Evolutionary conservation across 768 basidiomycete genomes (phyloP).

Genomic region (Lactarius trivialis): DNA sequence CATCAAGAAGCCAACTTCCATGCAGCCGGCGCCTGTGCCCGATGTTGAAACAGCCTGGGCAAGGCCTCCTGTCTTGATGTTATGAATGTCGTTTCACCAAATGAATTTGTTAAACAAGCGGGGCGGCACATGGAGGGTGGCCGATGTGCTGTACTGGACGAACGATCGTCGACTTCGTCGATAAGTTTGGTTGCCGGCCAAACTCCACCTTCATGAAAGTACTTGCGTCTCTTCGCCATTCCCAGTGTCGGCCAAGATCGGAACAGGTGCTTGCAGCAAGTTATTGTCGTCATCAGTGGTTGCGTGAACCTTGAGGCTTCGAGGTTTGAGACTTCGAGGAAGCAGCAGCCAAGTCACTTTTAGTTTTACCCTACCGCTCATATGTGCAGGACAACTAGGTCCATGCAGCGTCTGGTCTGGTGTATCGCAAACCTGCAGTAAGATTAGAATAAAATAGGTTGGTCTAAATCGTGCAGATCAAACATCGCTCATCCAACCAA

Average conservation of each 20-base stretch:
- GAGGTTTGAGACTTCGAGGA: slow-evolving; percentile 4
- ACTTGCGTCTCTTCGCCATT: neutral
- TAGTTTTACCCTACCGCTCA: neutral
- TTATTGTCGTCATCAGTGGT: slow-evolving; percentile 3
- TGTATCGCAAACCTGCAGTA: slow-evolving; percentile 2
- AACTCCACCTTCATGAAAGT: neutral
- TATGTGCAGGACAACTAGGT: neutral
- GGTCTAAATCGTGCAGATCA: neutral
- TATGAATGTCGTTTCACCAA: slow-evolving; percentile 8
- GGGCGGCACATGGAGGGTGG: neutral
- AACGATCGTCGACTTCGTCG: slow-evolving; percentile 6
- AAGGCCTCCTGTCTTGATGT: neutral
- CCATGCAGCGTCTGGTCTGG: neutral
- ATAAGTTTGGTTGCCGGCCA: neutral
- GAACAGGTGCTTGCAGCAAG: slow-evolving; percentile 8
- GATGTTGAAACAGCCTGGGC: neutral
- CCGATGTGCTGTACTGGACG: neutral
- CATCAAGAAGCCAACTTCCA: slow-evolving; percentile 3
- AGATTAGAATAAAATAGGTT: neutral
- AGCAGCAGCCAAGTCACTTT: neutral
- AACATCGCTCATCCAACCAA: neutral
- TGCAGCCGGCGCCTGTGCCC: neutral
- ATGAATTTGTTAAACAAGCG: neutral
- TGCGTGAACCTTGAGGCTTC: slow-evolving; percentile 9
- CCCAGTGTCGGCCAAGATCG: neutral